A percentile compares a stretch with the other conserved stretches of the same genome.
These are phyloP conservation scores for Chalciporus pseudorubinellus DNA, from an alignment of 768 basidiomycete genomes.

Conservation along the genomic window DNA sequence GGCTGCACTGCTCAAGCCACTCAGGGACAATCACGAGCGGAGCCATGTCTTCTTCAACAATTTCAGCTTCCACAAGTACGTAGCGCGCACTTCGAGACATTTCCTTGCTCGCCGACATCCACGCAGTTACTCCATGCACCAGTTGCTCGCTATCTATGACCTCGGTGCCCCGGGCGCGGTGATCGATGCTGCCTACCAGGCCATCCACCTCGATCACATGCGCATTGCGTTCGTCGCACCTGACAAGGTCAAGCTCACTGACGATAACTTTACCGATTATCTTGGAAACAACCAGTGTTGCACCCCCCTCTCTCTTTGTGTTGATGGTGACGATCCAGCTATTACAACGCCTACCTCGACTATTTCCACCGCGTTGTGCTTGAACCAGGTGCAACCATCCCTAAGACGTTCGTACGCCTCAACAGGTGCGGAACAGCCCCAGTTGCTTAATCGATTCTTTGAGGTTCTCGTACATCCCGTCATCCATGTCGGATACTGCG, in stretches of 20 bases:
- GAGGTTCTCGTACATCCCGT: slow-evolving; percentile 63
- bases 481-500: slow-evolving; percentile 62
- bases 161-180: slow-evolving; percentile 50
- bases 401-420: slow-evolving; percentile 41
- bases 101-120: background rate
- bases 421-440: slow-evolving; percentile 38
- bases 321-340: slow-evolving; percentile 11
- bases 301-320: too few species aligned
- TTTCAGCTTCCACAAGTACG: slow-evolving; percentile 33
- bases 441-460: slow-evolving; percentile 59
- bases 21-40: slow-evolving; percentile 52
- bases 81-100: background rate
- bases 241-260: slow-evolving; percentile 23
- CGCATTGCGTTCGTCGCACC: slow-evolving; percentile 33
- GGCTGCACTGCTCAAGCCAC: slow-evolving; percentile 35
- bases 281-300: slow-evolving; percentile 31
- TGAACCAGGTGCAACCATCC: slow-evolving; percentile 28
- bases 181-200: slow-evolving; percentile 41
- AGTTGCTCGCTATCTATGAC: slow-evolving; percentile 55
- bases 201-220: slow-evolving; percentile 39
- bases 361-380: slow-evolving; percentile 32
- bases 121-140: slow-evolving; percentile 55
- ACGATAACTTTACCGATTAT: slow-evolving; percentile 23
- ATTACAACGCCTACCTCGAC: slow-evolving; percentile 34
- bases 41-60: slow-evolving; percentile 56